Conservation (phyloP, 345 rosid species). For the Aquilaria sinensis region DNA sequence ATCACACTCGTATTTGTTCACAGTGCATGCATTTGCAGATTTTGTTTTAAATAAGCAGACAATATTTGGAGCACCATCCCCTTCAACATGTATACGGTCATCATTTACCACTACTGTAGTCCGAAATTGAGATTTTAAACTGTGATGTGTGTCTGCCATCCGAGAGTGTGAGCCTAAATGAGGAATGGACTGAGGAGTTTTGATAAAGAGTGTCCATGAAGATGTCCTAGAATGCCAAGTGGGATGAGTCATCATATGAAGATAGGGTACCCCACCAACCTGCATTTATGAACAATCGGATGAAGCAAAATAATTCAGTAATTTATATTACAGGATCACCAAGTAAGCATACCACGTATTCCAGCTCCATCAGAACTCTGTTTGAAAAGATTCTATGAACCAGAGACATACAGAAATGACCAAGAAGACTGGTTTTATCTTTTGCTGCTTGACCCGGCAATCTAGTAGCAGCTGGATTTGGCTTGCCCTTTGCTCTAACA, state of each 20-base stretch:
- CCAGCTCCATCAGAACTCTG: slow-evolving; percentile 66
- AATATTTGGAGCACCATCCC: slow-evolving; percentile 88
- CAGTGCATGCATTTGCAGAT: slow-evolving; percentile 52
- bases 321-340: slow-evolving; percentile 11
- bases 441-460: slow-evolving; percentile 41
- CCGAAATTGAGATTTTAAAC: slow-evolving; percentile 63
- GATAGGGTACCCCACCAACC: slow-evolving; percentile 82
- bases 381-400: slow-evolving; percentile 79
- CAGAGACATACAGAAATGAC: slow-evolving; percentile 83
- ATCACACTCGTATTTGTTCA: slow-evolving; percentile 77
- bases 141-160: slow-evolving; percentile 29
- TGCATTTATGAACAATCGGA: slow-evolving; percentile 15
- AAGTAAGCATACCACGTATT: slow-evolving; percentile 58
- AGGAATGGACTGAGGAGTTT: slow-evolving; percentile 70
- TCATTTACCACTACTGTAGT: slow-evolving; percentile 74
- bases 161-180: slow-evolving; percentile 33
- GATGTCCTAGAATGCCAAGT: slow-evolving; percentile 93
- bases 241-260: slow-evolving; percentile 83
- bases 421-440: slow-evolving; percentile 60
- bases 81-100: slow-evolving; percentile 69
- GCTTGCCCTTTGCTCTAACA: slow-evolving; percentile 42
- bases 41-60: slow-evolving; percentile 62
- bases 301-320: not conserved
- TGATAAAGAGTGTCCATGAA: slow-evolving; percentile 83
- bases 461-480: slow-evolving; percentile 30